Percentiles rank a stretch among this genome's conserved stretches.
phyloP scores from a whole-genome alignment of 148 eudicot species.

The Arbutus unedo region DNA sequence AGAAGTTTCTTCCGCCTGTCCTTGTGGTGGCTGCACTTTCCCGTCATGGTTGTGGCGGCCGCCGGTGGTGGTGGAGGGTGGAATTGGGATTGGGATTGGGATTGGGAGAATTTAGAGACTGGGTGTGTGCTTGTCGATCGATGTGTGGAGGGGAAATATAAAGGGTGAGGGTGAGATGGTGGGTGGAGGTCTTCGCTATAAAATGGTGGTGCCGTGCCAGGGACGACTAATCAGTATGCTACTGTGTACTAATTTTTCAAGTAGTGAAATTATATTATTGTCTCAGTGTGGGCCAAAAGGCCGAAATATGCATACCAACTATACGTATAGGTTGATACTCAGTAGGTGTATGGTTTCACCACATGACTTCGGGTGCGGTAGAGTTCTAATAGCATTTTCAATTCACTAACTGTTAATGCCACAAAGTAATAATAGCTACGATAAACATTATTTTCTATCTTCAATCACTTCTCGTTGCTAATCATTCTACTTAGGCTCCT shows the following conservation, averaged over 20 bases:
- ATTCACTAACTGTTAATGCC: no score
- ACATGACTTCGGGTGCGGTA: background rate
- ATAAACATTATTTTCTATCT: no score
- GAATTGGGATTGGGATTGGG: background rate
- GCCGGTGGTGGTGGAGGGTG: background rate
- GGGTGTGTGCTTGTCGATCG: background rate
- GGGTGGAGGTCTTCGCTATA: background rate
- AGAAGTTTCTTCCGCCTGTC: constrained; percentile 17
- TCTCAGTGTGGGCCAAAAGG: no score
- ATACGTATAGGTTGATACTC: no score
- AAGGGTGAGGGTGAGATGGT: background rate
- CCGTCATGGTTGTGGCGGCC: constrained; percentile 18
- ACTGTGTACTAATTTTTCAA: background rate
- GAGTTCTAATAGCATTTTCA: no score
- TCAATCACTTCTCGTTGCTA: no score
- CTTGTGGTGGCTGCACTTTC: constrained; percentile 38
- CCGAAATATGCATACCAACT: no score
- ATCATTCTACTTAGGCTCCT: no score
- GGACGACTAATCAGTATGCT: background rate
- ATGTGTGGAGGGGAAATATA: background rate
- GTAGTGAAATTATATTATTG: background rate
- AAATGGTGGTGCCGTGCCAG: background rate
- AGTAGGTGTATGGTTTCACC: background rate
- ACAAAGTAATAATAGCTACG: no score
- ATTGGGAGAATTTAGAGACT: background rate